phyloP scores from a whole-genome alignment of 257 asterid genomes.

The Salvia hispanica region DNA sequence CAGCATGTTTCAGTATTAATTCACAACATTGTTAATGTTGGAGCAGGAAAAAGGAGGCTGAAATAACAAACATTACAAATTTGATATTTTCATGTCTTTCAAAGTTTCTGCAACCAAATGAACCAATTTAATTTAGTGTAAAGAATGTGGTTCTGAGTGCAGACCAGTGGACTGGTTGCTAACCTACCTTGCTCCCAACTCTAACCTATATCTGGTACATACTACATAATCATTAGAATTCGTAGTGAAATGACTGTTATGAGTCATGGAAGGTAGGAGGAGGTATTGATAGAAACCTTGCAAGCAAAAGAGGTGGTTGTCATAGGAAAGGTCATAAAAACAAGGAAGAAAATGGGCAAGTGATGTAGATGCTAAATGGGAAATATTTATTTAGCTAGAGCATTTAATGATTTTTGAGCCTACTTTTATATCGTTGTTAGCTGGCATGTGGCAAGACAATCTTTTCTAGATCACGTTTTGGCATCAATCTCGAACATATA shows the following conservation, averaged over 20 bases:
- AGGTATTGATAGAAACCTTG: neutral
- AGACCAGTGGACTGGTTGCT: neutral
- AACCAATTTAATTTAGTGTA: slow-evolving; percentile 2
- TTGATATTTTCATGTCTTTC: slow-evolving; percentile 12
- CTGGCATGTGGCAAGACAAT: slow-evolving; percentile 1
- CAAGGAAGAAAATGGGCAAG: neutral
- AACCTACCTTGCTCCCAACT: slow-evolving; percentile 12
- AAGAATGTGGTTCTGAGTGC: neutral
- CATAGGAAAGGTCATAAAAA: neutral
- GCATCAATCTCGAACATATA: slow-evolving; percentile 25
- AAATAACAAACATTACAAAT: neutral
- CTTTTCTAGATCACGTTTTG: slow-evolving; percentile 15
- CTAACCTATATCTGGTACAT: slow-evolving; percentile 20
- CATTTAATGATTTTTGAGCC: slow-evolving; percentile 18
- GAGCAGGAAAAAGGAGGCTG: slow-evolving; percentile 5
- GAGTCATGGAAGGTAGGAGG: slow-evolving; percentile 9
- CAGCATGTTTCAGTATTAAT: slow-evolving; percentile 3
- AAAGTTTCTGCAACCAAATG: slow-evolving; percentile 13
- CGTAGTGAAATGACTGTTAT: neutral
- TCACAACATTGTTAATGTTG: neutral
- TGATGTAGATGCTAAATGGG: slow-evolving; percentile 17
- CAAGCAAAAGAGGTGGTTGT: slow-evolving; percentile 18
- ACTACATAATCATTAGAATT: slow-evolving; percentile 2
- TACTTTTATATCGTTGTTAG: neutral
- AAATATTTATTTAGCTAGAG: slow-evolving; percentile 6